These are phyloP conservation scores for Sesbania bispinosa DNA, from an alignment of 306 rosid genomes.

Conservation along the genomic window DNA sequence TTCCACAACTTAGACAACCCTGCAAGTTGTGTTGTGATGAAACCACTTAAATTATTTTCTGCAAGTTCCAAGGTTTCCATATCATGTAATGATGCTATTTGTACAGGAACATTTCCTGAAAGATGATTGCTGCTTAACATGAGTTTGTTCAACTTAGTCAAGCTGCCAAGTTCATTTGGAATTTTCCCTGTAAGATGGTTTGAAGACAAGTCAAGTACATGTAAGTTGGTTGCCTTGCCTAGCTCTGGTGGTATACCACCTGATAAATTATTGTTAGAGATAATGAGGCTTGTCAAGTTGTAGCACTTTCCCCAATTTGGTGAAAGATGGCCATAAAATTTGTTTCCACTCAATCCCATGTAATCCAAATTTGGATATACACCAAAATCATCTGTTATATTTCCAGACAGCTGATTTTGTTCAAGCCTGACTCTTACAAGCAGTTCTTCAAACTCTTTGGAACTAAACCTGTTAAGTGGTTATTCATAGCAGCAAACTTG, in stretches of 20 bases:
- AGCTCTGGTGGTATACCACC: too few species aligned
- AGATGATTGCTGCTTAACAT: neutral
- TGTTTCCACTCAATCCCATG: conserved; percentile 21
- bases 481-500: rapidly evolving
- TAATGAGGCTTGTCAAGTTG: too few species aligned
- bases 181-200: conserved; percentile 26
- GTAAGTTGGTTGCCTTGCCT: too few species aligned
- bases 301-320: conserved; percentile 20
- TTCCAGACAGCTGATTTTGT: conserved; percentile 19
- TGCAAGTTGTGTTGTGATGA: neutral
- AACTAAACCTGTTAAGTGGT: neutral
- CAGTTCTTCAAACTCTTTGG: conserved; percentile 26
- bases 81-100: neutral
- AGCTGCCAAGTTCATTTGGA: conserved; percentile 24
- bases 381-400: conserved; percentile 29
- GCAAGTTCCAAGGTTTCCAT: neutral
- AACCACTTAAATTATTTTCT: neutral
- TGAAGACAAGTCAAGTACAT: too few species aligned
- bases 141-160: neutral
- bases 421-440: conserved; percentile 17
- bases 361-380: conserved; percentile 13
- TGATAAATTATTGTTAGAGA: too few species aligned
- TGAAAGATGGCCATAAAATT: conserved; percentile 25
- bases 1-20: neutral
- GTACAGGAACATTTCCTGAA: neutral